Percentiles rank a stretch among this genome's conserved stretches.
These are phyloP conservation scores for Penicillium sp. DNA, from an alignment of 2,329 filamentous ascomycete genomes.

Conservation along the genomic window DNA sequence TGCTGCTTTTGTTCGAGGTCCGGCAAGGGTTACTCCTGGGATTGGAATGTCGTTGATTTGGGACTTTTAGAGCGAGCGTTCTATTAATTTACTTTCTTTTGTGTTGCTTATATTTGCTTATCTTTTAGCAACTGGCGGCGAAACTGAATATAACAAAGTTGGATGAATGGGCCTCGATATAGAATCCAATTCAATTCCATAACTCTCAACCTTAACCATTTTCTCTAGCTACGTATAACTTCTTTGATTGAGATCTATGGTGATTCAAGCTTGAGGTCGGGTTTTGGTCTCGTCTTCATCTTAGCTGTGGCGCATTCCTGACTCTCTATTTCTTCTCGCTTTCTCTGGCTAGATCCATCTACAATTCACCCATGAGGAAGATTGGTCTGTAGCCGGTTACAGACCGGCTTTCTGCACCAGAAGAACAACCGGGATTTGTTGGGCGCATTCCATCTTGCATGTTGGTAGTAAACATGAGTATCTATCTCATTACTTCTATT, in stretches of 20 bases:
- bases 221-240: background rate
- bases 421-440: background rate
- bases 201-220: background rate
- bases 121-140: too few species aligned
- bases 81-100: too few species aligned
- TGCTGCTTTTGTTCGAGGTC: background rate
- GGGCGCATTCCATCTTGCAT: constrained; percentile 4
- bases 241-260: background rate
- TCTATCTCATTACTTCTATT: background rate
- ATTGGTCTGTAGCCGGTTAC: background rate
- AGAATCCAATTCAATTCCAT: too few species aligned
- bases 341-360: background rate
- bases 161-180: background rate
- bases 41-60: background rate
- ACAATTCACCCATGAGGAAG: background rate
- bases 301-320: background rate
- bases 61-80: background rate
- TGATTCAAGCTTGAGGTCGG: background rate
- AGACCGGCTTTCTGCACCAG: background rate
- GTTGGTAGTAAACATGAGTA: constrained; percentile 3
- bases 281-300: background rate
- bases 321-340: background rate
- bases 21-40: background rate
- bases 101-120: too few species aligned
- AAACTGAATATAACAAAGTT: background rate